Base-by-base conservation (phyloP, 345 rosid genomes). In the Xanthoceras sorbifolium region DNA sequence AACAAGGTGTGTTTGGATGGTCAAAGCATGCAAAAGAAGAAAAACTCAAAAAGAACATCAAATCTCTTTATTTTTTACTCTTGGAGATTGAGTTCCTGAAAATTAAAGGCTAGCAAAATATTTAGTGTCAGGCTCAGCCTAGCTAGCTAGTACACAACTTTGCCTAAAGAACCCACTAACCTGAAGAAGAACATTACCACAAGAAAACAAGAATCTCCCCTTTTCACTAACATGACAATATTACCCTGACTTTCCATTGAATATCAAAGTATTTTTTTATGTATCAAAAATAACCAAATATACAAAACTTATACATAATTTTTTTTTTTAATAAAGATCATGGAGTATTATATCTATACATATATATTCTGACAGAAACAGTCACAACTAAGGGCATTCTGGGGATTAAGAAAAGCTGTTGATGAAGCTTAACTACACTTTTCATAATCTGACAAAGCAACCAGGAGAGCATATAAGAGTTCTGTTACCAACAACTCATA, bases 161-260 rank as follows among this genome's bases (percentile, higher is more conserved):
- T 81, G 64, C 77, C 69, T 77, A 82, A 82, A 80, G 90, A 81
- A 84, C 84, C 57, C 72, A 77, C 54, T 50, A 79, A 55, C 74
- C 74, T n/a, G 61, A 55, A 79, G 61, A 78, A 78, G 69, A 71
- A 76, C 86, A 73, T 69, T 73, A 75, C 67, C 78, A 63, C 81
- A 84, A 79, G 81, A 79, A 80, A 78, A 73, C 64, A 36, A 63
- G 86, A 68, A 82, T 85, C 81, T 61, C 64, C 64, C 76, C 84
- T 85, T 85, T 87, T 72, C 55, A 64, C 68, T 9, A 4, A 48
- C 38, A 60, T 78, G 80, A 82, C 87, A 66, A 73, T 36, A 82
- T 78, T 80, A 69, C 78, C 90, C 87, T 64, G 3, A 75, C 20
- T 34, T 71, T 76, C 63, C 42, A 38, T 46, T 8, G 61, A 18